These are phyloP conservation scores for Mortierella sp. DNA, from an alignment of 371 early-diverging fungal species.

Conservation along the genomic window DNA sequence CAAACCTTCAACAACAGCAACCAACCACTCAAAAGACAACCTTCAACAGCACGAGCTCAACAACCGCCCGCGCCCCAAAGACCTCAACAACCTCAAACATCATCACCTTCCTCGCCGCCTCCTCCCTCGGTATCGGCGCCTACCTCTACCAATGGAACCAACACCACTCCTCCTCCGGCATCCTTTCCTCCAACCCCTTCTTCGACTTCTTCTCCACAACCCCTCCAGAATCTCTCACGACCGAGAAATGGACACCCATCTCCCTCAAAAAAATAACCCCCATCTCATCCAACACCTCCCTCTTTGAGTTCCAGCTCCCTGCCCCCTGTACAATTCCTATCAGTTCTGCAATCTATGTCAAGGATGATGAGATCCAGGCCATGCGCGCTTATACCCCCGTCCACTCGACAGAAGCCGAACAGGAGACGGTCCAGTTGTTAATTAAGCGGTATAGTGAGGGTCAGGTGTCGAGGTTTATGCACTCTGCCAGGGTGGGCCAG, in stretches of 20 bases:
- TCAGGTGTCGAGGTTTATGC: slow-evolving; percentile 57
- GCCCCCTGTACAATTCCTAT: slow-evolving; percentile 46
- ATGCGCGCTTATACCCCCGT: slow-evolving; percentile 57
- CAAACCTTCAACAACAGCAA: background rate
- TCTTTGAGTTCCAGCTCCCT: slow-evolving; percentile 50
- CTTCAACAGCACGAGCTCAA: slow-evolving; percentile 18
- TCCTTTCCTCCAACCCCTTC: slow-evolving; percentile 5
- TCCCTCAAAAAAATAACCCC: slow-evolving; percentile 35
- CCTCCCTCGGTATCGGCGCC: slow-evolving; percentile 38
- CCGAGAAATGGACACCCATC: slow-evolving; percentile 51
- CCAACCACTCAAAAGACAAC: slow-evolving; percentile 20
- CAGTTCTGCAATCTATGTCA: slow-evolving; percentile 52
- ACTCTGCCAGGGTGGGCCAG: slow-evolving; percentile 39
- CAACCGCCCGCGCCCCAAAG: slow-evolving; percentile 32
- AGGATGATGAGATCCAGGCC: slow-evolving; percentile 55
- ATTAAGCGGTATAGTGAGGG: slow-evolving; percentile 54
- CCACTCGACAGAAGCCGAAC: slow-evolving; percentile 36
- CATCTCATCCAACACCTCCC: slow-evolving; percentile 37
- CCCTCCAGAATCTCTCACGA: slow-evolving; percentile 16
- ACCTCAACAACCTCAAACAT: slow-evolving; percentile 30
- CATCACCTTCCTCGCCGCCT: slow-evolving; percentile 36
- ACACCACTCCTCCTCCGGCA: slow-evolving; percentile 9
- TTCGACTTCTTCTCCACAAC: slow-evolving; percentile 9
- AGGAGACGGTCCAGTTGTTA: slow-evolving; percentile 38
- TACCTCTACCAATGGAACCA: slow-evolving; percentile 42